phyloP scores from a whole-genome alignment of 495 filamentous ascomycete genomes.

The Xylaria palmicola region DNA sequence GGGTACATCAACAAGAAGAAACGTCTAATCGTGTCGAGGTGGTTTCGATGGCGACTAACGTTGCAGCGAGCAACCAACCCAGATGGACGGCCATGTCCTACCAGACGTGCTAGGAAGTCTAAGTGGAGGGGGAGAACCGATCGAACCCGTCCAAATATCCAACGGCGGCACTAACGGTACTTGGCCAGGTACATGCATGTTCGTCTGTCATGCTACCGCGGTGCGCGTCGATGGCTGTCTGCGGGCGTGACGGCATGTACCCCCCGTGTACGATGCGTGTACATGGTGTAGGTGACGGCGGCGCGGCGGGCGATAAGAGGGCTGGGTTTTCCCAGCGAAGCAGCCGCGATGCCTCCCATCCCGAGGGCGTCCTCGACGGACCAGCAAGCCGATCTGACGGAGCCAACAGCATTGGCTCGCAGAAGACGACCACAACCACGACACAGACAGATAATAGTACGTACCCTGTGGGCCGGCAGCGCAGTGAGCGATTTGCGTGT shows the following conservation, averaged over 20 bases:
- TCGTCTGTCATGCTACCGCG: slow-evolving; percentile 35
- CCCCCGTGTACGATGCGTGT: not conserved
- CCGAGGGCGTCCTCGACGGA: slow-evolving; percentile 23
- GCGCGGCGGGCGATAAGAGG: slow-evolving; percentile 31
- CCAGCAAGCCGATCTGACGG: slow-evolving; percentile 24
- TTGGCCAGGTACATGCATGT: slow-evolving; percentile 39
- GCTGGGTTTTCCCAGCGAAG: not conserved
- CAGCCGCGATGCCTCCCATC: slow-evolving; percentile 3
- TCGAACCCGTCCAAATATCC: slow-evolving; percentile 27
- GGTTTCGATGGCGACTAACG: slow-evolving; percentile 48
- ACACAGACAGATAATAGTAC: no score
- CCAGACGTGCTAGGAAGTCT: not conserved
- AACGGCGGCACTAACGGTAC: slow-evolving; percentile 37
- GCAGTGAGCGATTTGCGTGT: slow-evolving; percentile 28
- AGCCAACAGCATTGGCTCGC: slow-evolving; percentile 15
- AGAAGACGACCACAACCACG: slow-evolving; percentile 16
- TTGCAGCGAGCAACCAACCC: slow-evolving; percentile 44
- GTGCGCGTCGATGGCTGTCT: slow-evolving; percentile 32
- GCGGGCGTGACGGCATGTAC: slow-evolving; percentile 10
- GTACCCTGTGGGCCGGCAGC: slow-evolving; percentile 22
- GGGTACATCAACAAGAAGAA: slow-evolving; percentile 24
- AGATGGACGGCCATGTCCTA: slow-evolving; percentile 31
- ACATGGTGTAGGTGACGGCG: slow-evolving; percentile 16
- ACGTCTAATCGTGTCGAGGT: slow-evolving; percentile 40
- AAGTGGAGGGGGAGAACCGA: slow-evolving; percentile 19